A percentile compares a stretch with the other conserved stretches of the same genome.
Conservation (phyloP, 2,329 filamentous ascomycete species). For the Onygenales sp. region DNA sequence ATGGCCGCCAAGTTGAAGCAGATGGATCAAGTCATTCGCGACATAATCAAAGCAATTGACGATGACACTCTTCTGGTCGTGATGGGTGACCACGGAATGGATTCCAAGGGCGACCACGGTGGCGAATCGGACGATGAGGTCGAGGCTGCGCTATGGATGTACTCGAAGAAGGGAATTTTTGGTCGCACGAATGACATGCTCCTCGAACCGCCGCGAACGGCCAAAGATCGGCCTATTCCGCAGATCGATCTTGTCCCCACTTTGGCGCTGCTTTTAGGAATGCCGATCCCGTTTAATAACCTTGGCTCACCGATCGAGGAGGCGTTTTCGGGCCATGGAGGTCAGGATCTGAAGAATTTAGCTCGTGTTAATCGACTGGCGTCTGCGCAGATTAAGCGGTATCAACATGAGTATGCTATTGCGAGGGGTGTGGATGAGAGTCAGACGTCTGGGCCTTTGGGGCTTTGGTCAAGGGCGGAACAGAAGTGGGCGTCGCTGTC, state of each 20-base stretch:
- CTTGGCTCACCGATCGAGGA: conserved; percentile 89
- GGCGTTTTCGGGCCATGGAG: conserved; percentile 66
- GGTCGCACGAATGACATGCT: conserved; percentile 60
- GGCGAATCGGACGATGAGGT: conserved; percentile 96
- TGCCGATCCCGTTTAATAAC: conserved; percentile 95
- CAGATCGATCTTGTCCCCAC: conserved; percentile 97
- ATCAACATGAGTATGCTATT: conserved; percentile 72
- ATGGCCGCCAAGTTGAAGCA: conserved; percentile 86
- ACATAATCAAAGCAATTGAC: conserved; percentile 63
- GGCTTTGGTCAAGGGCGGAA: conserved; percentile 53
- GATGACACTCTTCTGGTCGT: conserved; percentile 82
- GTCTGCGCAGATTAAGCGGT: conserved; percentile 77
- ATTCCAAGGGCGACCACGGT: conserved; percentile 93
- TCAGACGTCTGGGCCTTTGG: conserved; percentile 45
- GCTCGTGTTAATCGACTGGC: conserved; percentile 67
- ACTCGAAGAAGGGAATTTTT: conserved; percentile 78
- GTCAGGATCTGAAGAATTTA: conserved; percentile 60
- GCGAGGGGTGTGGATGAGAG: conserved; percentile 60
- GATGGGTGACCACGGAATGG: conserved; percentile 99
- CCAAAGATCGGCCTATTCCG: conserved; percentile 61
- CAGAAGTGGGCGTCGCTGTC: conserved; percentile 41
- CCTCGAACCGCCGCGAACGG: conserved; percentile 50
- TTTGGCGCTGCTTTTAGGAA: conserved; percentile 72
- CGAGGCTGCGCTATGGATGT: conserved; percentile 95
- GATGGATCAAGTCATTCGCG: conserved; percentile 73